Conservation (phyloP, 805 yeast genomes). For the Helenozyma rhizophorensis region DNA sequence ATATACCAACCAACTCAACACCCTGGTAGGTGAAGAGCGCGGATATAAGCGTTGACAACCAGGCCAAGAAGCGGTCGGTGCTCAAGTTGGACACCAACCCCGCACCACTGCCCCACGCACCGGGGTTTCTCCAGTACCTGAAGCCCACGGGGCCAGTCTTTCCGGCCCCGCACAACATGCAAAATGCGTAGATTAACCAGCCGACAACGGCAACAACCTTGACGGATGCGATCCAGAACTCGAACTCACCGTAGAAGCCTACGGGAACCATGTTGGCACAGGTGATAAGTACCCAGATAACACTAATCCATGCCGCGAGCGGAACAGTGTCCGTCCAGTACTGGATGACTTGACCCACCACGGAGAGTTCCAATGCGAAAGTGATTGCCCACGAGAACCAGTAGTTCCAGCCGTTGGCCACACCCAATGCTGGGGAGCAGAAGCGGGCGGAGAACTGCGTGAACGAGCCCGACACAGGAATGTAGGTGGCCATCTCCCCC, state of each 20-base stretch:
- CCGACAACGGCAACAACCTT: conserved; percentile 69
- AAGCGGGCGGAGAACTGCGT: conserved; percentile 65
- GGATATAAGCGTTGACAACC: conserved; percentile 62
- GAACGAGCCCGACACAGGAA: conserved; percentile 67
- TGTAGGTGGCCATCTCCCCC: conserved; percentile 79
- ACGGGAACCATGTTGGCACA: conserved; percentile 62
- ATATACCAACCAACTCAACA: conserved; percentile 69
- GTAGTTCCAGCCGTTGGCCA: conserved; percentile 67
- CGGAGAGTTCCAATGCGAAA: conserved; percentile 68
- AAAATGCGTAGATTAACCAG: conserved; percentile 60
- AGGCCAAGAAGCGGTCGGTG: conserved; percentile 62
- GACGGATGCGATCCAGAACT: conserved; percentile 67
- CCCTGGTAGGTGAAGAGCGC: conserved; percentile 84
- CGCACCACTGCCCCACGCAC: conserved; percentile 65
- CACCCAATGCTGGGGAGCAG: conserved; percentile 67
- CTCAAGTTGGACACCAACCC: conserved; percentile 34
- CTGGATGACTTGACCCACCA: conserved; percentile 58
- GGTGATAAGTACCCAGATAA: conserved; percentile 57
- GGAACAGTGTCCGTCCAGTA: conserved; percentile 72
- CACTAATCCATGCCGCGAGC: conserved; percentile 65
- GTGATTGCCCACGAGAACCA: conserved; percentile 80
- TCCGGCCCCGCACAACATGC: conserved; percentile 77
- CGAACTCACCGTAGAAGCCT: conserved; percentile 66
- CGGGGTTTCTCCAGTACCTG: conserved; percentile 78
- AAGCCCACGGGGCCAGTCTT: conserved; percentile 67